These are phyloP conservation scores for Iberis amara DNA, from an alignment of 441 rosid genomes.

Conservation along the genomic window DNA sequence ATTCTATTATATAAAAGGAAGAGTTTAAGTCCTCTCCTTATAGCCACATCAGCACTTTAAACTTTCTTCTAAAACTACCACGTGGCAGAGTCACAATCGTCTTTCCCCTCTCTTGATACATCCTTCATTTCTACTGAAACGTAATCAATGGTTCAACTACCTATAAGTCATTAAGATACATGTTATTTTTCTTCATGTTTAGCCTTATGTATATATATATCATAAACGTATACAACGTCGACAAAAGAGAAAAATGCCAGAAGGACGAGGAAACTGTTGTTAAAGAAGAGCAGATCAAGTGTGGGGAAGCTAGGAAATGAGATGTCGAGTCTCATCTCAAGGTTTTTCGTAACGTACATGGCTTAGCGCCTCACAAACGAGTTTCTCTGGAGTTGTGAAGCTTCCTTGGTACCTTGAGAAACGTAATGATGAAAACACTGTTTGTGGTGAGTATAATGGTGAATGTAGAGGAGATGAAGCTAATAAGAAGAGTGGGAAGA, in stretches of 20 bases:
- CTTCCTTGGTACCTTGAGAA: constrained; percentile 85
- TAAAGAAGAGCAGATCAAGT: constrained; percentile 71
- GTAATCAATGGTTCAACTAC: no score
- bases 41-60: no score
- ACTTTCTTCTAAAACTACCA: no score
- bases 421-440: constrained; percentile 33
- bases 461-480: constrained; percentile 23
- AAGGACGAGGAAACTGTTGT: constrained; percentile 82
- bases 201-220: no score
- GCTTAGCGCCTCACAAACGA: constrained; percentile 52
- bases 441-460: constrained; percentile 27
- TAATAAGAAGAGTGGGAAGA: constrained; percentile 52
- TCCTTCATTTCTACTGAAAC: no score
- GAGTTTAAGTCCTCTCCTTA: no score
- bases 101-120: no score
- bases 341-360: constrained; percentile 62
- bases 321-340: constrained; percentile 78
- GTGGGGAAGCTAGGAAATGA: constrained; percentile 58
- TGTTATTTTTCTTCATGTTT: no score
- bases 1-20: no score
- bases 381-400: constrained; percentile 48
- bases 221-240: constrained; percentile 69
- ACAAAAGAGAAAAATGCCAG: constrained; percentile 74
- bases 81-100: no score
- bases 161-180: no score